phyloP scores from a whole-genome alignment of 345 rosid genomes.

The Eucalyptus dawsonii region DNA sequence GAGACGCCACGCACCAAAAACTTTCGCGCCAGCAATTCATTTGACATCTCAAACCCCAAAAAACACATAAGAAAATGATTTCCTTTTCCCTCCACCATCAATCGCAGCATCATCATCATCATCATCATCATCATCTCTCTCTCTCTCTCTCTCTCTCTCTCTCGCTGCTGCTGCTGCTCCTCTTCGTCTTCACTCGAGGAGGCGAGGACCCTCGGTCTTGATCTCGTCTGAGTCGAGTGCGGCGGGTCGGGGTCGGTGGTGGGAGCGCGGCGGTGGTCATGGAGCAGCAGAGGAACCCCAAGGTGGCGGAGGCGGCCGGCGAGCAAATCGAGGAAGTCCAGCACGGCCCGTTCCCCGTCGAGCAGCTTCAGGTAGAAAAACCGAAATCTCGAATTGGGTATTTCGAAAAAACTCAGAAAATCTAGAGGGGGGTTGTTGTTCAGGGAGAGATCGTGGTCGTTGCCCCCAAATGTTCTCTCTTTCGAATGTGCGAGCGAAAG shows the following conservation, averaged over 20 bases:
- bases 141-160: not conserved
- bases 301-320: not conserved
- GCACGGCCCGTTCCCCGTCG: slow-evolving; percentile 48
- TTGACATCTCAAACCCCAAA: not conserved
- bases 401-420: not conserved
- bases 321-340: slow-evolving; percentile 30
- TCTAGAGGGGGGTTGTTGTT: not conserved
- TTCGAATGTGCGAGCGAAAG: not conserved
- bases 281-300: slow-evolving; percentile 31
- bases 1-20: not conserved
- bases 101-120: not conserved
- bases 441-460: not conserved
- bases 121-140: not conserved
- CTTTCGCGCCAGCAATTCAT: not conserved
- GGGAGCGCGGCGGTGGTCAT: not conserved
- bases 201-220: not conserved
- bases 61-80: not conserved
- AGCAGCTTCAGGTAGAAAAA: slow-evolving; percentile 37
- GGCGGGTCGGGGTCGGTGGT: not conserved
- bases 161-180: not conserved
- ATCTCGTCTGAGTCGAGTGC: not conserved
- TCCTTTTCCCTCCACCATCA: not conserved
- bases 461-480: not conserved
- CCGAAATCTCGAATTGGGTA: not conserved
- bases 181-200: not conserved